Evolutionary conservation across 1,139 yeast species (phyloP), one percentile per base, ranked within the genome.

Genomic region (Lodderomyces metapsilosis): DNA sequence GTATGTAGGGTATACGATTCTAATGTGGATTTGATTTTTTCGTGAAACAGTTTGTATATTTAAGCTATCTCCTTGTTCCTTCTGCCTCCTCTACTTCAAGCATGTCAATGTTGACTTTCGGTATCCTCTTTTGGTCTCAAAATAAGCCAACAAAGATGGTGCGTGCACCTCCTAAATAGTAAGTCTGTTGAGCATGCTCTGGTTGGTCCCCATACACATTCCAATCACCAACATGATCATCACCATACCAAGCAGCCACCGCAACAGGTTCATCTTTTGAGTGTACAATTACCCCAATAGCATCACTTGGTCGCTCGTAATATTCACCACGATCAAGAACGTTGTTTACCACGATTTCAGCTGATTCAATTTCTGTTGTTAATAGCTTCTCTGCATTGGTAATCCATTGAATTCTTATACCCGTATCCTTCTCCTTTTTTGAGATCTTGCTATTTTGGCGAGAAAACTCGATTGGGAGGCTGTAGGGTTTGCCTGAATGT

Each of bases 171-270:
- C 53, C 49, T 10, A 52, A 38, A 32, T 32, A 51, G 38, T 49
- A 48, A 32, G 24, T 47, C 42, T 42, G 46, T 25, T 32, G 49
- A 34, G 42, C 42, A 16, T 37, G 27, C 12, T 36, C 45, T 35
- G 43, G 50, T 33, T 52, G 56, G 16, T 52, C 56, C 4, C 54
- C 52, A 37, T 51, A 51, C 17, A 52, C 34, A 24, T 50, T 48
- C 52, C 53, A 52, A 5, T 46, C 46, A 12, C 53, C 54, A 18
- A 45, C 43, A 36, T 51, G 53, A 37, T 46, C 48, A 30, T 39
- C 38, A 22, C 46, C 57, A 36, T 53, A 51, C 61, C 60, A 56
- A 10, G 56, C 58, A 15, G 58, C 58, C 25, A 54, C 39, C 1
- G 57, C 56, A 12, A 54, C 55, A n/a, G 57, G 56, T 4, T 52